A percentile compares a stretch with the other conserved stretches of the same genome.
These are phyloP conservation scores for Davidsoniella neocaledoniae DNA, from an alignment of 2,329 filamentous ascomycete species.

Conservation along the genomic window DNA sequence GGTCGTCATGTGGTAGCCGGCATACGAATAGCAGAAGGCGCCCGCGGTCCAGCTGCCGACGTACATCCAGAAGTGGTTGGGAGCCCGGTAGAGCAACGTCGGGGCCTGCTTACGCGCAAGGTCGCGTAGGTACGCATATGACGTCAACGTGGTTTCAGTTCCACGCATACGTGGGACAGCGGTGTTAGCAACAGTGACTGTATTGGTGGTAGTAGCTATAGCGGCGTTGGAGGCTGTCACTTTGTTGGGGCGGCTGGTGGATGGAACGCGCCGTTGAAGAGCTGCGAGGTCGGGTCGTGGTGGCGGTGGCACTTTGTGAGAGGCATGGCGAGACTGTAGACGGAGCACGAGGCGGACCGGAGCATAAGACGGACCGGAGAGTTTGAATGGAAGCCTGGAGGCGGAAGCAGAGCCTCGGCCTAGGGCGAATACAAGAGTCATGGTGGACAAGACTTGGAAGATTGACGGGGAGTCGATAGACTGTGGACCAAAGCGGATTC, in stretches of 20 bases:
- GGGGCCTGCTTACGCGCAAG: constrained; percentile 38
- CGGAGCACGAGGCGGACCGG: neutral
- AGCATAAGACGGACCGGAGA: neutral
- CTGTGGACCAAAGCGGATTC: too few relatives aligned
- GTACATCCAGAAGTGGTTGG: constrained; percentile 47
- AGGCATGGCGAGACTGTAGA: constrained; percentile 1
- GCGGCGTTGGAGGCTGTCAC: neutral
- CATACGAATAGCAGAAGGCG: constrained; percentile 34
- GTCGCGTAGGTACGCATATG: constrained; percentile 33
- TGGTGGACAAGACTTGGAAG: neutral
- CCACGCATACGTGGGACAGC: constrained; percentile 10
- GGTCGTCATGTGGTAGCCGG: constrained; percentile 32
- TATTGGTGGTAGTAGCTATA: neutral
- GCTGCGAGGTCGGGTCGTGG: constrained; percentile 8
- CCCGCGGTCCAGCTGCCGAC: constrained; percentile 41
- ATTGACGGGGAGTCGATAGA: too few relatives aligned
- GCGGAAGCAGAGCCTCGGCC: neutral
- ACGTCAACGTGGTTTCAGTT: constrained; percentile 13
- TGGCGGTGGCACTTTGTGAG: constrained; percentile 6
- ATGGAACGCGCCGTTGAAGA: constrained; percentile 9
- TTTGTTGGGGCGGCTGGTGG: neutral
- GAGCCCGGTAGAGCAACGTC: constrained; percentile 46
- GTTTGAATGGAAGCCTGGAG: neutral
- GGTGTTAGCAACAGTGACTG: constrained; percentile 4
- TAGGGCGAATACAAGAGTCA: constrained; percentile 4